A percentile compares a stretch with the other conserved stretches of the same genome.
phyloP scores from a whole-genome alignment of 192 early-diverging fungal genomes.

The Coemansia sp. region DNA sequence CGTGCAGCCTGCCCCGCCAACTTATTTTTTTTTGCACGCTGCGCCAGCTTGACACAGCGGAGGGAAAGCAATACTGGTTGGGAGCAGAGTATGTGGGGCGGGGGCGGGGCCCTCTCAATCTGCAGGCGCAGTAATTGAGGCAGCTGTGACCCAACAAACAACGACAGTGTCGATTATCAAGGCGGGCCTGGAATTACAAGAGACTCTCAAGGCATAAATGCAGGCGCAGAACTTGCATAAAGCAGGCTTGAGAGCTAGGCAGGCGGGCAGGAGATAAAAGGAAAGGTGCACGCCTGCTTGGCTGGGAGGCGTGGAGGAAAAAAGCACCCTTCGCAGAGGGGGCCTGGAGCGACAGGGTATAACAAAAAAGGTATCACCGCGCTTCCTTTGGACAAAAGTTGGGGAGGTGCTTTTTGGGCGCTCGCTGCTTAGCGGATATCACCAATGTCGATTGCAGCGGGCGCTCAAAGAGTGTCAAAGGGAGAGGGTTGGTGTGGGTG shows the following conservation, averaged over 20 bases:
- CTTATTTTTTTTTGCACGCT: neutral
- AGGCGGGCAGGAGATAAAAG: neutral
- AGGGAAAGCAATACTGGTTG: neutral
- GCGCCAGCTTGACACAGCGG: neutral
- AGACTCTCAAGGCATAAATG: neutral
- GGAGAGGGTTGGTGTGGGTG: neutral
- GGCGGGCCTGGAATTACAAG: neutral
- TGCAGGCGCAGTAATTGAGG: slow-evolving; percentile 6
- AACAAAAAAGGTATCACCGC: neutral
- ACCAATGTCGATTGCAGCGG: neutral
- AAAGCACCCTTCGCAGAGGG: neutral
- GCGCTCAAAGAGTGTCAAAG: neutral
- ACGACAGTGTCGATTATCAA: neutral
- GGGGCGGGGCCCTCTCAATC: neutral
- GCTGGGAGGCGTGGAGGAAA: neutral
- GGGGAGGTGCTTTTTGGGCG: neutral
- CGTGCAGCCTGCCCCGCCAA: neutral
- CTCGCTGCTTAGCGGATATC: neutral
- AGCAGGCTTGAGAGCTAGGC: neutral
- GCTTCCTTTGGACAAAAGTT: neutral
- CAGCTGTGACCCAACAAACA: slow-evolving; percentile 7
- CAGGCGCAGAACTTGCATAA: neutral
- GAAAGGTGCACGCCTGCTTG: neutral
- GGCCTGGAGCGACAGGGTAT: neutral
- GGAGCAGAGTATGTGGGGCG: neutral